Evolutionary conservation across 495 filamentous ascomycete genomes (phyloP), one percentile per base, ranked within the genome.

Genomic region (Cryomyces antarcticus): DNA sequence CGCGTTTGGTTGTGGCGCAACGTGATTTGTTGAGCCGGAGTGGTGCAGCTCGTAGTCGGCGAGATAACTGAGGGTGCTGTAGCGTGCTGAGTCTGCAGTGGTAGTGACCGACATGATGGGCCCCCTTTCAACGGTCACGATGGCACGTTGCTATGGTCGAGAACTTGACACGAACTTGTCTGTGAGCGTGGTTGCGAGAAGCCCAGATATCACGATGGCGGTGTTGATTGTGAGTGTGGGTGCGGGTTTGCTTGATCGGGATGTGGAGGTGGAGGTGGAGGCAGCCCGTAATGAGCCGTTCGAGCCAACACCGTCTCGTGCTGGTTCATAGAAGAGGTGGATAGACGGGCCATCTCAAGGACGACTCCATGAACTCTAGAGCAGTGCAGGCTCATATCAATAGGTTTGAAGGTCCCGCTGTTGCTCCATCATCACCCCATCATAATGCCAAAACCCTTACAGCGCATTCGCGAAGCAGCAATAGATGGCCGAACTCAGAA

Each of bases 31-130:
- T 24, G 17, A 28, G 40, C 52, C 49, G 41, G 57, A 59, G 50
- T 69, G 58, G 31, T 63, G 61, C 31, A 71, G 51, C 35, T 66
- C 61, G 57, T 72, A 70, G 52, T 71, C 67, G 31, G 56, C 53
- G 28, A 72, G 60, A 28, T 57, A 51, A 54, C 48, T n/a, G 52
- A 52, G 39, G 24, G 48, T 30, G 42, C 42, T 41, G 54, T 56
- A 39, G 41, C 56, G 41, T 31, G 45, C 46, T 30, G 60, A 51
- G 45, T 63, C 58, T 36, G 57, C 57, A 7, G 57, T 59, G 4
- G 61, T 56, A 7, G 53, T 57, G 5, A 52, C 49, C 5, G 64
- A 62, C 60, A 67, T 70, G 24, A 17, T 51, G 39, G 35, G 17
- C 17, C 17, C 17, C 17, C 17, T 24, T 24, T 24, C 17, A 24